Conservation (phyloP, 2,329 filamentous ascomycete genomes). For the Rhytidhysteron rufulum region DNA sequence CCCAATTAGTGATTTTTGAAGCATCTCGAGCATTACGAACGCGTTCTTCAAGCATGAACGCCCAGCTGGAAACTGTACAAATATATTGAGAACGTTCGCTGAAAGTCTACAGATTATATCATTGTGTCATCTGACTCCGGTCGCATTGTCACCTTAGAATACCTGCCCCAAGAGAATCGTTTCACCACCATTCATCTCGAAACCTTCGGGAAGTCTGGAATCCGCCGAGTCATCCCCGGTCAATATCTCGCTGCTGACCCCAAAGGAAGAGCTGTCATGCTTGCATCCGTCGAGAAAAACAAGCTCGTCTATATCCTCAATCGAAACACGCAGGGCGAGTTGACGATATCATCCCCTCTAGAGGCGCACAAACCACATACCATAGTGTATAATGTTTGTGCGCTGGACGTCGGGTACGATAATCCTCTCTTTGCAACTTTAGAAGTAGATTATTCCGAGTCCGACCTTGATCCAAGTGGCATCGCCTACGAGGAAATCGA, state of each 20-base stretch:
- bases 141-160: slow-evolving; percentile 90
- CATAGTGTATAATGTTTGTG: slow-evolving; percentile 80
- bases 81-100: slow-evolving; percentile 28
- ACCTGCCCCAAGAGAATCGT: slow-evolving; percentile 76
- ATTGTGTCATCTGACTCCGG: slow-evolving; percentile 95
- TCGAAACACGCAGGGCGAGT: slow-evolving; percentile 86
- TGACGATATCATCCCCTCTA: slow-evolving; percentile 94
- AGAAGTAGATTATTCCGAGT: slow-evolving; percentile 88
- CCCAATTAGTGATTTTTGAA: slow-evolving; percentile 48
- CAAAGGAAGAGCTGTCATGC: slow-evolving; percentile 90
- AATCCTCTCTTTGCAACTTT: slow-evolving; percentile 95
- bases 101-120: slow-evolving; percentile 71
- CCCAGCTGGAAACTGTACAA: slow-evolving; percentile 25
- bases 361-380: slow-evolving; percentile 94
- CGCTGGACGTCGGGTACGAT: slow-evolving; percentile 91
- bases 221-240: slow-evolving; percentile 88
- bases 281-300: slow-evolving; percentile 96
- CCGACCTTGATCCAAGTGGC: slow-evolving; percentile 85
- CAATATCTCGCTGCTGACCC: slow-evolving; percentile 96
- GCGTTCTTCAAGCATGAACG: slow-evolving; percentile 21
- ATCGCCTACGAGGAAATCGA: slow-evolving; percentile 77
- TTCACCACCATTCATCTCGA: slow-evolving; percentile 91
- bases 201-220: slow-evolving; percentile 96
- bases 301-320: slow-evolving; percentile 99
- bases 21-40: slow-evolving; percentile 25